These are phyloP conservation scores for Fusarium papillatum DNA, from an alignment of 2,329 filamentous ascomycete genomes.

Conservation along the genomic window DNA sequence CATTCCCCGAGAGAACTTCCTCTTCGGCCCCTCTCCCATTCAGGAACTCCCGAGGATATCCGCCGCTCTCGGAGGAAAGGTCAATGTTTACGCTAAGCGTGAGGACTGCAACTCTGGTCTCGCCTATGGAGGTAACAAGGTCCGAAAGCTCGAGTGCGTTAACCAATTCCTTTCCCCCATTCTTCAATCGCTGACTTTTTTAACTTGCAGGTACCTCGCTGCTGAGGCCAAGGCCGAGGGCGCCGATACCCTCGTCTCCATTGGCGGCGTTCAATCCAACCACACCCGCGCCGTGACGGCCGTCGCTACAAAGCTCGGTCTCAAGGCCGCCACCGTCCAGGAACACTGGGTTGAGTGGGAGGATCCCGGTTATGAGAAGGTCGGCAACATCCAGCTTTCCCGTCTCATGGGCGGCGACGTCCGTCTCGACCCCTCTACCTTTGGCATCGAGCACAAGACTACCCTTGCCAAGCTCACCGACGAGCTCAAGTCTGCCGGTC, in stretches of 20 bases:
- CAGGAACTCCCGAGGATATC: constrained; percentile 76
- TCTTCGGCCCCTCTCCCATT: constrained; percentile 78
- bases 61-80: constrained; percentile 68
- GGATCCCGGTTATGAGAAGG: constrained; percentile 71
- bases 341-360: constrained; percentile 78
- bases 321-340: constrained; percentile 69
- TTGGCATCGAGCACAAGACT: constrained; percentile 78
- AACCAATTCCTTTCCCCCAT: not conserved
- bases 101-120: constrained; percentile 79
- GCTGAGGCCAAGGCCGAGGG: constrained; percentile 71
- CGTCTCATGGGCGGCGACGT: constrained; percentile 77
- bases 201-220: constrained; percentile 67
- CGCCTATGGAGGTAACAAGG: constrained; percentile 79
- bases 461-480: constrained; percentile 67
- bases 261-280: constrained; percentile 79
- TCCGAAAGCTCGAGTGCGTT: constrained; percentile 73
- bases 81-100: constrained; percentile 78
- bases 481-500: constrained; percentile 65
- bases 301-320: constrained; percentile 68
- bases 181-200: not conserved
- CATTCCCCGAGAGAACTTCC: constrained; percentile 72
- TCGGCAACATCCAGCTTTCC: constrained; percentile 80
- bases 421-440: constrained; percentile 69
- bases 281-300: constrained; percentile 78
- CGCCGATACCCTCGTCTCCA: constrained; percentile 73